Percentiles rank a stretch among this genome's conserved stretches.
Conservation (phyloP, 2,329 filamentous ascomycete genomes). For the Xylariaceae sp. region DNA sequence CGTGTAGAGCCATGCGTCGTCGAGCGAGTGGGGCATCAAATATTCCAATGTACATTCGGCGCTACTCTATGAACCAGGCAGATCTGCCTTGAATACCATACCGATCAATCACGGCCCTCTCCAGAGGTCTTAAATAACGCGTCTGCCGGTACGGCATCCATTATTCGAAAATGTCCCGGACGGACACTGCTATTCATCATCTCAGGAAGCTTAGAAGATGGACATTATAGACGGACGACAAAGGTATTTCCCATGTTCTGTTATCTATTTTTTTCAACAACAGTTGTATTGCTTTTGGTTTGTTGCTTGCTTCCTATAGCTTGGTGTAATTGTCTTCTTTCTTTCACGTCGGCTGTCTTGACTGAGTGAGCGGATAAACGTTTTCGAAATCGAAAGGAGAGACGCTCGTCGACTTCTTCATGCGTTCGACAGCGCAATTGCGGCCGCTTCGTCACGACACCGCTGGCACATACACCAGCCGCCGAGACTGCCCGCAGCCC, state of each 20-base stretch:
- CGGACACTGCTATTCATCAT: background rate
- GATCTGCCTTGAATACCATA: too few relatives aligned
- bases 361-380: conserved; percentile 14
- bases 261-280: background rate
- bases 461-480: conserved; percentile 83
- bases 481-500: conserved; percentile 82
- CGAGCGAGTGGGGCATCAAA: too few relatives aligned
- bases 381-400: conserved; percentile 28
- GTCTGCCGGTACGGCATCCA: background rate
- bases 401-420: conserved; percentile 10
- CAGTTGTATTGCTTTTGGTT: conserved; percentile 16
- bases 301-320: conserved; percentile 15
- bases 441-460: conserved; percentile 66
- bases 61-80: too few relatives aligned
- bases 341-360: too few relatives aligned
- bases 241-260: background rate
- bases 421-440: conserved; percentile 18
- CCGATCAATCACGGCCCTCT: background rate
- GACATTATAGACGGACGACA: background rate
- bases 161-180: background rate
- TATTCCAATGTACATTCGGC: too few relatives aligned
- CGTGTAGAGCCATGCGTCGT: too few relatives aligned
- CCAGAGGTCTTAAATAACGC: background rate
- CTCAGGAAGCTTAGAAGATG: too few relatives aligned
- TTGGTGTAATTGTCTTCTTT: conserved; percentile 1